phyloP scores from a whole-genome alignment of 306 rosid genomes.

The Phaseolus lunatus region DNA sequence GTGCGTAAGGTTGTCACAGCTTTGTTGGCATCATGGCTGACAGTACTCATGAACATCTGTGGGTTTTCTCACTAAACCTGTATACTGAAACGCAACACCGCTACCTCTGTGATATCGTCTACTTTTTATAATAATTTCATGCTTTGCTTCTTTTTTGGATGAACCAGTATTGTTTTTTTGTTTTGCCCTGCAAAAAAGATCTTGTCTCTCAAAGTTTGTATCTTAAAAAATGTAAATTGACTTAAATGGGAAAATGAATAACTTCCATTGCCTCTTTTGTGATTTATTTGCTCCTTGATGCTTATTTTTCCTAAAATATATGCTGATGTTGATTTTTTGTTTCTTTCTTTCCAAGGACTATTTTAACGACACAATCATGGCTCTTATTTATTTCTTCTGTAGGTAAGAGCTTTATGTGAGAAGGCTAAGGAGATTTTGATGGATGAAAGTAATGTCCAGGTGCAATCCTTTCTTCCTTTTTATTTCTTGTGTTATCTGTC shows the following conservation, averaged over 20 bases:
- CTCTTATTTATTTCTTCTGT: constrained; percentile 40
- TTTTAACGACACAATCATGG: neutral
- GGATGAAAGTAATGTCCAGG: constrained; percentile 99
- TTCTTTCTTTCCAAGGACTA: neutral
- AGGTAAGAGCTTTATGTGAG: constrained; percentile 89
- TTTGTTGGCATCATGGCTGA: constrained; percentile 3
- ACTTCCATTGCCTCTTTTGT: neutral
- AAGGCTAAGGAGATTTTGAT: constrained; percentile 93
- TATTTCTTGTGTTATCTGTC: constrained; percentile 10
- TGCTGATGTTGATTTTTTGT: constrained; percentile 1
- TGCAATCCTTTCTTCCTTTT: constrained; percentile 48
- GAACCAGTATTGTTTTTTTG: neutral
- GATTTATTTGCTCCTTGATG: neutral
- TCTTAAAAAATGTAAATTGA: constrained; percentile 6
- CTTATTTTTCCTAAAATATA: neutral
- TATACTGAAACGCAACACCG: neutral
- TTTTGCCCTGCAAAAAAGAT: neutral
- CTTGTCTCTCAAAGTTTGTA: neutral
- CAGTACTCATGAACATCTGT: neutral
- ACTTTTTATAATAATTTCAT: neutral
- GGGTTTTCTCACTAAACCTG: neutral
- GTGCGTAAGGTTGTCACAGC: neutral
- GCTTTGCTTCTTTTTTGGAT: neutral
- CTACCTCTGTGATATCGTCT: neutral
- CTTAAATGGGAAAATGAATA: constrained; percentile 3